These are phyloP conservation scores for Abrus precatorius DNA, from an alignment of 306 rosid genomes.

Conservation along the genomic window DNA sequence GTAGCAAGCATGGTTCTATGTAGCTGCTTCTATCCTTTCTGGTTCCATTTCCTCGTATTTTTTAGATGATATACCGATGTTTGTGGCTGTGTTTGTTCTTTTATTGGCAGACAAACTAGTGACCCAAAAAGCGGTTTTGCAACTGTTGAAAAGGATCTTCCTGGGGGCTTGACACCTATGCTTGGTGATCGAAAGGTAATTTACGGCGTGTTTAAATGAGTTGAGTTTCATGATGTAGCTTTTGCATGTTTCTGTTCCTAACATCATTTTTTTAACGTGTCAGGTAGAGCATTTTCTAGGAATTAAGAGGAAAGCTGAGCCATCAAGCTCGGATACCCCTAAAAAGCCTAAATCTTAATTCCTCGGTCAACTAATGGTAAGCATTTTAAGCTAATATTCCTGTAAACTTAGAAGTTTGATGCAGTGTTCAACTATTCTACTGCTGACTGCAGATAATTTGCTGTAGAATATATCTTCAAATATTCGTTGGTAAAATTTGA, in stretches of 20 bases:
- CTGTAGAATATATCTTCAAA: background rate
- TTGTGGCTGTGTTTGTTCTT: constrained; percentile 13
- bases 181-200: constrained; percentile 96
- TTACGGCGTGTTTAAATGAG: background rate
- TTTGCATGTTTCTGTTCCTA: constrained; percentile 1
- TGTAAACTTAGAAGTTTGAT: constrained; percentile 5
- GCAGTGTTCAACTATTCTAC: background rate
- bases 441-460: constrained; percentile 17
- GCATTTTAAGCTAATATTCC: constrained; percentile 43
- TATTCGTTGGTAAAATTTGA: constrained; percentile 9
- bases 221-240: background rate
- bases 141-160: constrained; percentile 93
- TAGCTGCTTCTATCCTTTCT: constrained; percentile 7
- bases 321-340: constrained; percentile 58
- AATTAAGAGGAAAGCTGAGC: constrained; percentile 85
- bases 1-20: background rate
- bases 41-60: background rate
- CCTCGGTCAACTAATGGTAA: background rate
- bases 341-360: constrained; percentile 77
- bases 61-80: constrained; percentile 27
- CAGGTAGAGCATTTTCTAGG: constrained; percentile 97
- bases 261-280: background rate
- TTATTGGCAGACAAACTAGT: constrained; percentile 84
- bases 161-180: constrained; percentile 98
- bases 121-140: constrained; percentile 98